Conservation (phyloP, 192 early-diverging fungal genomes). For the Dimargaris xerosporica region DNA sequence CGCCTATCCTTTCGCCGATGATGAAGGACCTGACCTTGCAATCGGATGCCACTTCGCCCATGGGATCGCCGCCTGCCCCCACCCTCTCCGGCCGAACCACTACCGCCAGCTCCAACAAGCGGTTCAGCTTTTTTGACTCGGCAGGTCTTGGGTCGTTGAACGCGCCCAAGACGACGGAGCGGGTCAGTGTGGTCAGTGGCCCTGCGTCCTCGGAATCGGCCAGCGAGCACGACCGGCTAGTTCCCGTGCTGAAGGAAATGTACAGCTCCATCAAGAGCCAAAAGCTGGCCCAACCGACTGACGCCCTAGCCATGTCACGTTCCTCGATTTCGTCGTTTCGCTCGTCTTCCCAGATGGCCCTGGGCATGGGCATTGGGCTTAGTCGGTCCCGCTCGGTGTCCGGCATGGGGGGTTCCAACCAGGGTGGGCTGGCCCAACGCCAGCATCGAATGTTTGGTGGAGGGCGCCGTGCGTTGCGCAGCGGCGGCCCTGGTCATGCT, state of each 20-base stretch:
- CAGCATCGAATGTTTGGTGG: not conserved
- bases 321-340: slow-evolving; percentile 4
- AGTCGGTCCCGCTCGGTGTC: slow-evolving; percentile 9
- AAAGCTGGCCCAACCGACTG: slow-evolving; percentile 29
- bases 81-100: not conserved
- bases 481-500: too few relatives aligned
- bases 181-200: not conserved
- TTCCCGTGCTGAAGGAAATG: slow-evolving; percentile 22
- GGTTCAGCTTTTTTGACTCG: slow-evolving; percentile 10
- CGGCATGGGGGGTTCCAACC: not conserved
- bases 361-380: not conserved
- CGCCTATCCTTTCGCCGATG: slow-evolving; percentile 9
- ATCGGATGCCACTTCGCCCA: not conserved
- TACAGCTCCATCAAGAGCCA: slow-evolving; percentile 29
- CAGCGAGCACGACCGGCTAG: not conserved
- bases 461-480: not conserved
- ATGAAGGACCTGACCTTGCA: slow-evolving; percentile 11
- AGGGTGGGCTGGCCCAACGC: not conserved
- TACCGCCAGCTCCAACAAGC: slow-evolving; percentile 2
- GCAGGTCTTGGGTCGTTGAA: not conserved
- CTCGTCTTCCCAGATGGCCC: not conserved
- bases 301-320: not conserved
- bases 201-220: not conserved
- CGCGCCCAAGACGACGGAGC: not conserved
- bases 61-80: not conserved